Evolutionary conservation across 495 filamentous ascomycete genomes (phyloP), one percentile per base, ranked within the genome.

Genomic region (Neurospora sp.): DNA sequence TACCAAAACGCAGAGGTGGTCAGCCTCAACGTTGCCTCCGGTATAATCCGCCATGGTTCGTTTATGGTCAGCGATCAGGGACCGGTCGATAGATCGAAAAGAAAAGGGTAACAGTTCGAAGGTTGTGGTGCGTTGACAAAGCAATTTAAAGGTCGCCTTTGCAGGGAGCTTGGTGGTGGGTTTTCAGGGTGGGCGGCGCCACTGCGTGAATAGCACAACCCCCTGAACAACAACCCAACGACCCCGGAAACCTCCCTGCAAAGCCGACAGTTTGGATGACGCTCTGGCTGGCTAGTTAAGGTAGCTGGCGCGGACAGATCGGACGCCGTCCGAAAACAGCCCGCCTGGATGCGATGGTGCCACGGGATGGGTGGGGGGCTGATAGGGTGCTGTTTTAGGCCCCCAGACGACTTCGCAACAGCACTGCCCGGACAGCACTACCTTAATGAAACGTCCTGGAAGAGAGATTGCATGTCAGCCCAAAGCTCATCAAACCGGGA

Each of bases 1-100:
- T 40, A 97, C 90, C n/a, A 98, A 85, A n/a, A 98, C 93, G 80
- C 91, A 93, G 54, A 98, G 89, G 82, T 98, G 95, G 71, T 92
- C 85, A 36, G 84, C 84, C 28, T 79, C 77, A 31, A 72, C 10
- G 73, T 78, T 81, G 37, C 82, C 82, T 38, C 84, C 83, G 54
- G 74, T 81, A 73, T 81, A 82, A 62, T 85, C 80, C 8, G 70
- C 54, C 76, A 77, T 76, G 39, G 36, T 72, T 70, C 2, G 42
- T 48, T 11, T 24, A 24, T 69, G 15, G 19, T 37, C 70, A 48
- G 70, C 39, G 28, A 45, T 71, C 43, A 54, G n/a, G 19, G 71
- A 54, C 24, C 31, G 24, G 19, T 21, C 19, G 69, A 70, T 28
- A 21, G 39, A 40, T 37, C 69, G 34, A 70, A 70, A 15, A 40